Evolutionary conservation across 768 basidiomycete species (phyloP), one percentile per base, ranked within the genome.

Genomic region (Hortiboletus campestris): DNA sequence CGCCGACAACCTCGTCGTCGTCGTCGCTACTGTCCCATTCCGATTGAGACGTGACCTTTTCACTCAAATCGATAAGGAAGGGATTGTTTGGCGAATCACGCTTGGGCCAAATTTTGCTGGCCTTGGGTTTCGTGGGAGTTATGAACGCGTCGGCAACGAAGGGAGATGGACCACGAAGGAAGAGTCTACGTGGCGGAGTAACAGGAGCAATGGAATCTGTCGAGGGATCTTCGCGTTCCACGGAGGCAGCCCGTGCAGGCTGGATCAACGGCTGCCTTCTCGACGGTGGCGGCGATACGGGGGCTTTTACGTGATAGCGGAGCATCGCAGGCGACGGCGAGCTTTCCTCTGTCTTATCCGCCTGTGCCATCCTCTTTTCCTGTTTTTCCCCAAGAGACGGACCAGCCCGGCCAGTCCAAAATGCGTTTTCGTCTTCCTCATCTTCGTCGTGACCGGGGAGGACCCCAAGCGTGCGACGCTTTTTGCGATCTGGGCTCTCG

Each of bases 51-150:
- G 53, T 43, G 40, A 53, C 66, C 9, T 67, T 63, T 38, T 67
- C 60, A 17, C 57, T 44, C 12, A 65, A 59, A 2, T 78, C 78
- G 25, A 71, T 74, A 12, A 89, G 75, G 75, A 90, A 89, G 0
- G 88, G 88, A 55, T 89, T 89, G 57, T 84, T 78, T 1, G 86
- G 87, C 4, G 86, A 85, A 67, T 88, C 86, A 17, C 83, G 81
- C 53, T 72, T 68, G 41, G 76, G 72, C 51, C 63, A 63, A 39
- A 68, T 67, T 59, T 66, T 59, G 51, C 66, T 74, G 16, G 66
- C 64, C 46, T 73, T 75, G 1, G 76, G 67, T 8, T 79, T 78
- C 12, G 66, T 65, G n/a, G 78, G 76, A 9, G 77, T 75, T 13
- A 76, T 75, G 51, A 72, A 68, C 2, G 55, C 63, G 32, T 40